Evolutionary conservation across 2,329 filamentous ascomycete species (phyloP), one percentile per base, ranked within the genome.

Genomic region (Cyclaneusma minus): DNA sequence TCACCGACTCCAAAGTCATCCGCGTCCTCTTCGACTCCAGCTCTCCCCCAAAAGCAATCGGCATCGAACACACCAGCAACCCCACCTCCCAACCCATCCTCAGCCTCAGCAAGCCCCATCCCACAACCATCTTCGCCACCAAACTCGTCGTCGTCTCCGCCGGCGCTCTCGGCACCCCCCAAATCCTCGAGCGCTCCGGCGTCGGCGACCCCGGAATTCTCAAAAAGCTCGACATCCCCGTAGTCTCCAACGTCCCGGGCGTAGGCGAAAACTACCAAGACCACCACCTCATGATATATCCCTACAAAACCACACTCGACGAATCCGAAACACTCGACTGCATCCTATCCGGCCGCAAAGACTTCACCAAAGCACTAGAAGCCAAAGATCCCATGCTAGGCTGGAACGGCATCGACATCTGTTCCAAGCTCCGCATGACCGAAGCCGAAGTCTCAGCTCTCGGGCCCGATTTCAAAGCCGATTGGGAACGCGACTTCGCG

Each of bases 141-240:
- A 70, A 64, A 44, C 47, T 70, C 12, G 66, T 75, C 5, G 50
- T 64, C 3, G 47, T 59, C 4, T 51, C 56, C 11, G 47, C 49
- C n/a, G 47, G 46, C 19, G 45, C 47, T 17, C 40, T 43, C 7
- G 52, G 52, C 6, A 45, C 41, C 10, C 40, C 45, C 15, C 44
- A 43, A 19, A 54, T 77, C 2, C 57, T 78, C 0, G 68, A 77
- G 41, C 52, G 71, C 12, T 77, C 71, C 1, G 72, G 72, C 6
- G 39, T 78, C 2, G 69, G 68, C n/a, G 52, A 55, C 22, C 48
- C 54, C 1, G 50, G 58, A 2, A 38, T 69, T 5, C 54, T 75
- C 2, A 41, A 55, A 21, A 48, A 47, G 11, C 54, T 58, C 0
- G 57, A 54, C 1, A 55, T 72, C 3, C 49, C 56, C 1, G 40